These are phyloP conservation scores for Euphrasia arctica DNA, from an alignment of 305 asterid genomes.

Conservation along the genomic window DNA sequence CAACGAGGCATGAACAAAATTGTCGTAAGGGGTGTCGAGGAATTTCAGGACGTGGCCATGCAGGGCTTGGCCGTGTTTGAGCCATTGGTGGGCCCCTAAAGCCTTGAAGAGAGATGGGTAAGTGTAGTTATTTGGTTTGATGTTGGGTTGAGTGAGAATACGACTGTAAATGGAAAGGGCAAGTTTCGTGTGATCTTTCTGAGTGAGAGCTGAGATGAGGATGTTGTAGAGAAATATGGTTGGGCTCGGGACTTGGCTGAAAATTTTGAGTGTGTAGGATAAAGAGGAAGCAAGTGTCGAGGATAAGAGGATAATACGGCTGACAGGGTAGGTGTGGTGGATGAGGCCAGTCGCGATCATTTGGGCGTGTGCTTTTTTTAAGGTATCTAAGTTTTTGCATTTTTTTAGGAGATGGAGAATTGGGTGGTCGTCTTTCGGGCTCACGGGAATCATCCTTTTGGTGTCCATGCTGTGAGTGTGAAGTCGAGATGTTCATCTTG, in stretches of 20 bases:
- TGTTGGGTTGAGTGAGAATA: constrained; percentile 27
- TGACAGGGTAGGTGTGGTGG: constrained; percentile 64
- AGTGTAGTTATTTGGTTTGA: constrained; percentile 56
- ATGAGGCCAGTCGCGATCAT: constrained; percentile 57
- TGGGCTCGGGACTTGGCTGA: constrained; percentile 43
- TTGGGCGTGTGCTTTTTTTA: constrained; percentile 55
- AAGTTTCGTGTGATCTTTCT: constrained; percentile 30
- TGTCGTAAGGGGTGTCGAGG: constrained; percentile 45
- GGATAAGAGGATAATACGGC: constrained; percentile 53
- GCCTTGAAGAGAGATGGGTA: constrained; percentile 74
- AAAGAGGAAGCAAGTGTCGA: constrained; percentile 37
- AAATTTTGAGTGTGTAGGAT: constrained; percentile 48
- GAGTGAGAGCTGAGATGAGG: constrained; percentile 51
- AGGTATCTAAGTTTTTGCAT: constrained; percentile 51
- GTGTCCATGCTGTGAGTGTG: constrained; percentile 22
- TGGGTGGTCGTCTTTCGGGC: constrained; percentile 46
- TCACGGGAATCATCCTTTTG: constrained; percentile 39
- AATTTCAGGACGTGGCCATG: constrained; percentile 61
- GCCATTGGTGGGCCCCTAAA: constrained; percentile 33
- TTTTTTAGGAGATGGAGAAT: constrained; percentile 38
- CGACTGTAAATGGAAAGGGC: constrained; percentile 44
- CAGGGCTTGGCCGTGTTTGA: constrained; percentile 35
- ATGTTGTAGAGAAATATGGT: constrained; percentile 62
- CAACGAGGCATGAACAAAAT: constrained; percentile 62
- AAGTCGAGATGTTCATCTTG: constrained; percentile 30